Conservation (phyloP, 331 rosid genomes). For the Malus hybrid region DNA sequence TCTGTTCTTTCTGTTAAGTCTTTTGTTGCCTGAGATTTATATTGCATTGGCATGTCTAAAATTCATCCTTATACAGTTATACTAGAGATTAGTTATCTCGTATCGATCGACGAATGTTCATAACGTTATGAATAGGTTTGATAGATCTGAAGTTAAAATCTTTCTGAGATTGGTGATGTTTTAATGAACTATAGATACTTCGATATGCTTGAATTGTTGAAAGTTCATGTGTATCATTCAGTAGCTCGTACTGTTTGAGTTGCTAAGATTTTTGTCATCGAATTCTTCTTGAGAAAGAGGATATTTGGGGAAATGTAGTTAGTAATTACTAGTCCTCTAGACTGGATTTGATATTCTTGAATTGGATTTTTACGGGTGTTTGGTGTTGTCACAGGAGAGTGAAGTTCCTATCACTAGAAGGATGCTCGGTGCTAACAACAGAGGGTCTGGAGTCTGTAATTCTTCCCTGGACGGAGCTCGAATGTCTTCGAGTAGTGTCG, state of each 20-base stretch:
- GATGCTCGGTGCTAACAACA: slow-evolving; percentile 80
- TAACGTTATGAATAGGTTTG: neutral
- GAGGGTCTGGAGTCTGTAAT: slow-evolving; percentile 72
- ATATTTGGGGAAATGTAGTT: too few species aligned
- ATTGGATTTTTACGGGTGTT: slow-evolving; percentile 8
- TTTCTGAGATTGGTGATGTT: neutral
- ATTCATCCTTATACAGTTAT: too few species aligned
- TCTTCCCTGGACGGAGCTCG: slow-evolving; percentile 69
- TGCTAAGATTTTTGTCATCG: neutral
- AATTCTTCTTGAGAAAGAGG: neutral
- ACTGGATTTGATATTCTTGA: neutral
- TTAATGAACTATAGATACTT: neutral
- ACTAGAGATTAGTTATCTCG: neutral
- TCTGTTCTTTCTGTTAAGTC: neutral
- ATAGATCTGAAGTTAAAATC: neutral
- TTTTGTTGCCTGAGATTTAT: neutral
- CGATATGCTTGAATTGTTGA: too few species aligned
- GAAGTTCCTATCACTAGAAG: slow-evolving; percentile 56
- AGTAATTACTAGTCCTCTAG: too few species aligned
- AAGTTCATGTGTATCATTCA: too few species aligned
- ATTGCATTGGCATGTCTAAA: neutral
- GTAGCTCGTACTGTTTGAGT: too few species aligned
- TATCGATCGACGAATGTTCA: neutral
- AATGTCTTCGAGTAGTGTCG: slow-evolving; percentile 66
- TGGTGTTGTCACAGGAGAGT: slow-evolving; percentile 54